phyloP scores from a whole-genome alignment of 208 protist species.

The Trypanosoma scelopori region DNA sequence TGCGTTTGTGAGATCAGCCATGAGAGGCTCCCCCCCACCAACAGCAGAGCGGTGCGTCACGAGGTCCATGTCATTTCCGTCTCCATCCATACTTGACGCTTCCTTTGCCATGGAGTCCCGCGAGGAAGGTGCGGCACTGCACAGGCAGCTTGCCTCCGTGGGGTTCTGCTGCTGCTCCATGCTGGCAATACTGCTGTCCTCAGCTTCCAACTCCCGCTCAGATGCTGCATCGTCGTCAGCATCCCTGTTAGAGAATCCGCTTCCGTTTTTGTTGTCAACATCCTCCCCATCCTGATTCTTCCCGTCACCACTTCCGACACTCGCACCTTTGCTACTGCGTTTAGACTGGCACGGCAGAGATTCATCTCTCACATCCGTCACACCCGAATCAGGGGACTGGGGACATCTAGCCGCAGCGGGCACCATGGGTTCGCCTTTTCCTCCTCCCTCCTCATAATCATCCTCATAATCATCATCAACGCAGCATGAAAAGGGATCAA shows the following conservation, averaged over 20 bases:
- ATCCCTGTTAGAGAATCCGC: neutral
- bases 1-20: too few species aligned
- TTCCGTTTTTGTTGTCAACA: neutral
- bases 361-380: too few species aligned
- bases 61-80: neutral
- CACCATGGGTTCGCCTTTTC: too few species aligned
- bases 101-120: neutral
- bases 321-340: too few species aligned
- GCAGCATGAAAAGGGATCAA: constrained; percentile 10
- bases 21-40: neutral
- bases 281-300: neutral
- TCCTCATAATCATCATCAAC: neutral
- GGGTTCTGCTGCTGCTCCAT: neutral
- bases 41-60: constrained; percentile 5
- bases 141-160: neutral
- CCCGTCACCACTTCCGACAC: neutral
- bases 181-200: neutral
- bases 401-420: too few species aligned
- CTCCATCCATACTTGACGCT: neutral
- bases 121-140: neutral
- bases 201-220: neutral
- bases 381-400: too few species aligned
- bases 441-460: too few species aligned
- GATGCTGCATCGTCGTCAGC: neutral
- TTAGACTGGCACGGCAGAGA: too few species aligned